Evolutionary conservation across 139 green algal species (phyloP).

Genomic region (Desmodesmus armatus): DNA sequence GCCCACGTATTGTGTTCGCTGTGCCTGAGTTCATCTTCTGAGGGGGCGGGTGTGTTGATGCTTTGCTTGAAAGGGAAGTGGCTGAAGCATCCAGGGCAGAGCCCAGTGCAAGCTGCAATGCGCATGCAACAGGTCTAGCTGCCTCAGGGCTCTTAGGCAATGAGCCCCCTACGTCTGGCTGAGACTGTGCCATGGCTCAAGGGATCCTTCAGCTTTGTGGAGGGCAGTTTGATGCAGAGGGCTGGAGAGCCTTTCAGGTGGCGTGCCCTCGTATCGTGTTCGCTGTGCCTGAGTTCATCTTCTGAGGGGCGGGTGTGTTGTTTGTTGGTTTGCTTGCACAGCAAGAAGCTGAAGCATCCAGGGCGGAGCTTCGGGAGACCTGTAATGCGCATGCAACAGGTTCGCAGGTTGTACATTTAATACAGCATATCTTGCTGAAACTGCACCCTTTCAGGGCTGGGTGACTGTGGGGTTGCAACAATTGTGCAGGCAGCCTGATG

Average conservation of each 20-base stretch:
- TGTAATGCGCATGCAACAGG: background rate
- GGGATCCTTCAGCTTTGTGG: conserved; percentile 77
- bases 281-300: conserved; percentile 51
- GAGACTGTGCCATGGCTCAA: conserved; percentile 57
- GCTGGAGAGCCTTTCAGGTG: conserved; percentile 54
- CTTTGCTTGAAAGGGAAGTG: too few species aligned
- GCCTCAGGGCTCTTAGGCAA: background rate
- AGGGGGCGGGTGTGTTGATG: too few species aligned
- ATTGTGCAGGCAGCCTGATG: conserved; percentile 65
- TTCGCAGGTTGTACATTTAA: background rate
- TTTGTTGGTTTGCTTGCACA: too few species aligned
- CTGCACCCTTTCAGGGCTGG: background rate
- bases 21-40: conserved; percentile 59
- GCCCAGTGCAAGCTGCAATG: background rate
- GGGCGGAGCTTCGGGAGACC: too few species aligned
- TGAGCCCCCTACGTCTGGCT: background rate
- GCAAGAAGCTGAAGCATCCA: too few species aligned
- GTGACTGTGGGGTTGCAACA: conserved; percentile 79
- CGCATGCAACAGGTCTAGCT: background rate
- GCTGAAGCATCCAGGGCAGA: too few species aligned
- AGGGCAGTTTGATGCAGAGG: conserved; percentile 49
- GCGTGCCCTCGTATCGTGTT: conserved; percentile 50
- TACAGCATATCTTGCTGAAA: background rate
- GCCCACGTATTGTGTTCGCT: conserved; percentile 54
- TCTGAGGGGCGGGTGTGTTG: too few species aligned